phyloP scores from a whole-genome alignment of 805 yeast genomes.

The Metschnikowia cerradonensis region DNA sequence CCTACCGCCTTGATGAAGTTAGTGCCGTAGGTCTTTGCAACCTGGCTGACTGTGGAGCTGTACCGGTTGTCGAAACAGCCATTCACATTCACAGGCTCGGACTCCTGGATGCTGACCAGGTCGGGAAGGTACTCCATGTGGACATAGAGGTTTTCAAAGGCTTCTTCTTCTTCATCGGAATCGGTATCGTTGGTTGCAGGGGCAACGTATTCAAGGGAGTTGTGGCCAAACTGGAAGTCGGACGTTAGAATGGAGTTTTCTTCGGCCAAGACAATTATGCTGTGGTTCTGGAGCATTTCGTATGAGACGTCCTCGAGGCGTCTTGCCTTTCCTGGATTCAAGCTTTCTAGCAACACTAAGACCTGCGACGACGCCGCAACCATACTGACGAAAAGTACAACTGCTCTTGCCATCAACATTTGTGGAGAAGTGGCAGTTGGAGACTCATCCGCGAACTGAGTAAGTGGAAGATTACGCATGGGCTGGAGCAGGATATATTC shows the following conservation, averaged over 20 bases:
- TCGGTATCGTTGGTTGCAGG: neutral
- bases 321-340: neutral
- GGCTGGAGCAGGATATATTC: neutral
- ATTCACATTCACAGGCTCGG: slow-evolving; percentile 1
- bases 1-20: neutral
- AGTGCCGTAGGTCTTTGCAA: slow-evolving; percentile 3
- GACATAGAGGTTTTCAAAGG: neutral
- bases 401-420: neutral
- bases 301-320: neutral
- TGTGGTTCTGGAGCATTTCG: slow-evolving; percentile 6
- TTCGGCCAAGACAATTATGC: slow-evolving; percentile 7
- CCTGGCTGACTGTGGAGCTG: slow-evolving; percentile 13
- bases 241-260: slow-evolving; percentile 9
- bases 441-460: neutral
- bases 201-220: neutral
- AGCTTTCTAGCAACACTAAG: neutral
- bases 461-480: neutral
- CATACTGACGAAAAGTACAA: neutral
- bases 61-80: slow-evolving; percentile 15
- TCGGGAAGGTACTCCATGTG: slow-evolving; percentile 2
- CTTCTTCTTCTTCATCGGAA: neutral
- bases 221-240: neutral
- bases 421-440: neutral
- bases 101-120: neutral
- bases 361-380: neutral